Percentiles rank a stretch among this genome's conserved stretches.
Conservation (phyloP, 768 basidiomycete species). For the Mycena floridula region DNA sequence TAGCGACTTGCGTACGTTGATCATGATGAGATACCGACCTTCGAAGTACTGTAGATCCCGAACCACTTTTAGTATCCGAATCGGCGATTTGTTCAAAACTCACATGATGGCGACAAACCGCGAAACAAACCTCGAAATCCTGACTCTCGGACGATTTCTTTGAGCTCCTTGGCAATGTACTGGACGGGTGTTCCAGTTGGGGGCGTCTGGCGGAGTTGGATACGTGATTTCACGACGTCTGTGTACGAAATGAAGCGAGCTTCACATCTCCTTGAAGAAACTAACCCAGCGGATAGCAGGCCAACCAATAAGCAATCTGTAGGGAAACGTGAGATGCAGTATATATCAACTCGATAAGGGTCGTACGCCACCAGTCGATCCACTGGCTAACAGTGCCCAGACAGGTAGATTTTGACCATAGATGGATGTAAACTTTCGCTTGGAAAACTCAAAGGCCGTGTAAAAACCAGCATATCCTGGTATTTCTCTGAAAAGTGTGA, state of each 20-base stretch:
- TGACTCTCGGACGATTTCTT: conserved; percentile 57
- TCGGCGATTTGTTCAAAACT: too few relatives aligned
- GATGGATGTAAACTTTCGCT: conserved; percentile 59
- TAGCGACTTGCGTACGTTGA: not conserved
- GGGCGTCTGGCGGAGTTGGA: conserved; percentile 74
- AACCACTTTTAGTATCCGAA: too few relatives aligned
- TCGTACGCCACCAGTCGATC: conserved; percentile 71
- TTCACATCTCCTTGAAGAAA: not conserved
- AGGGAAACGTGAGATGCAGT: not conserved
- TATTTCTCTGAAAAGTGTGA: conserved; percentile 89
- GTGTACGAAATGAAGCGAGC: not conserved
- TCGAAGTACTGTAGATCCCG: conserved; percentile 49
- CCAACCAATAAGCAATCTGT: conserved; percentile 87
- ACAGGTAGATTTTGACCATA: conserved; percentile 72
- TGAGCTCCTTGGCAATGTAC: conserved; percentile 74
- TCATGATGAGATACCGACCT: conserved; percentile 32
- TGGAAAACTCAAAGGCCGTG: conserved; percentile 83
- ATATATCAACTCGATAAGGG: not conserved
- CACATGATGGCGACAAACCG: conserved; percentile 72
- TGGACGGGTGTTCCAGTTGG: conserved; percentile 67
- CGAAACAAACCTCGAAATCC: conserved; percentile 73
- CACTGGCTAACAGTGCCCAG: conserved; percentile 80
- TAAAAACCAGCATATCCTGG: conserved; percentile 85
- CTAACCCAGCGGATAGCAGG: conserved; percentile 82
- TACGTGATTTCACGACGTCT: conserved; percentile 90